Conservation (phyloP, 345 rosid genomes). For the Psidium guajava region DNA sequence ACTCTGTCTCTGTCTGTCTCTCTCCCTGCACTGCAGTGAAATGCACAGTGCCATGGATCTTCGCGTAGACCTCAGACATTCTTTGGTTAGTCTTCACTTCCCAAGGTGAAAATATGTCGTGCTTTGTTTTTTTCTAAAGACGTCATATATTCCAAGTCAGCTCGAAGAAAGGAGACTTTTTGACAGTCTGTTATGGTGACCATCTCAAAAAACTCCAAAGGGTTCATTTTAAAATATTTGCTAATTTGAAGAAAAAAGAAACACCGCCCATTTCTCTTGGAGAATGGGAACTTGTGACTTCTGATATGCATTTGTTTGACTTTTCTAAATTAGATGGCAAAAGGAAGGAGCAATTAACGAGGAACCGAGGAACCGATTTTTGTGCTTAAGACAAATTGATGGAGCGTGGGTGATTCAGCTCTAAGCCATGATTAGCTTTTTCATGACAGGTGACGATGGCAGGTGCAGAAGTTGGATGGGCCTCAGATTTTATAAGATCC, state of each 20-base stretch:
- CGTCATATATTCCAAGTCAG: not conserved
- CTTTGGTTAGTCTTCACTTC: not conserved
- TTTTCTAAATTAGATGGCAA: not conserved
- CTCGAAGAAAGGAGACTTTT: constrained; percentile 1
- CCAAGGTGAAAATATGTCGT: not conserved
- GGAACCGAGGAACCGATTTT: constrained; percentile 15
- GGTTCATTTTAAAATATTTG: not conserved
- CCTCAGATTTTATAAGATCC: constrained; percentile 13
- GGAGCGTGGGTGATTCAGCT: constrained; percentile 20
- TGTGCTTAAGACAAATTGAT: constrained; percentile 18
- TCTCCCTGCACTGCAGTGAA: not conserved
- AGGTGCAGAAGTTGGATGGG: constrained; percentile 17
- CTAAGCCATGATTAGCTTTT: constrained; percentile 28
- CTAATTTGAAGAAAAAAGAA: not conserved
- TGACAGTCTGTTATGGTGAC: constrained; percentile 10
- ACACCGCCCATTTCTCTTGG: not conserved
- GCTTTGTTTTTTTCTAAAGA: not conserved
- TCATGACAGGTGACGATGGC: constrained; percentile 13
- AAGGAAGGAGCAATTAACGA: not conserved
- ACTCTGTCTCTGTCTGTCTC: not conserved
- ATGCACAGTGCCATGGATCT: not conserved
- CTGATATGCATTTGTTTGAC: not conserved
- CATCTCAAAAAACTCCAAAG: constrained; percentile 1
- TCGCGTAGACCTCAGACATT: not conserved
- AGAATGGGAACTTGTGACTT: not conserved